Percentiles rank a stretch among this genome's conserved stretches.
Evolutionary conservation across 2,329 filamentous ascomycete species (phyloP).

Genomic region (Claviceps cyperi): DNA sequence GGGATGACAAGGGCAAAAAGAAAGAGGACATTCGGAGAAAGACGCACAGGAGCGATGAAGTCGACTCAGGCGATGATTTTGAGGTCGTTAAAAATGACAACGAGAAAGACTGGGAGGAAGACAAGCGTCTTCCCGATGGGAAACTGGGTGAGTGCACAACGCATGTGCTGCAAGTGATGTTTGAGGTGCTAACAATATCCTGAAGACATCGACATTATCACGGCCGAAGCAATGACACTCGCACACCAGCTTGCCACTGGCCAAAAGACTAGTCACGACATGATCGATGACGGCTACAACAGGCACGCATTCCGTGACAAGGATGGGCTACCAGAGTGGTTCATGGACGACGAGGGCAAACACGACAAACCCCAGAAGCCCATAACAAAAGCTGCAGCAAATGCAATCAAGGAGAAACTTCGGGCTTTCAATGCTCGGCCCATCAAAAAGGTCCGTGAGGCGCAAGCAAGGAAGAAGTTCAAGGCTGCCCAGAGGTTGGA

Average conservation of each 20-base stretch:
- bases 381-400: constrained; percentile 79
- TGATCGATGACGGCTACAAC: constrained; percentile 88
- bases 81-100: constrained; percentile 44
- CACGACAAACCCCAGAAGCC: constrained; percentile 79
- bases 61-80: constrained; percentile 35
- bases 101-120: constrained; percentile 51
- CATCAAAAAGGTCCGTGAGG: constrained; percentile 98
- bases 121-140: constrained; percentile 48
- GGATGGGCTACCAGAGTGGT: constrained; percentile 93
- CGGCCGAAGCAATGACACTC: constrained; percentile 96
- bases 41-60: constrained; percentile 10
- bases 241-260: constrained; percentile 85
- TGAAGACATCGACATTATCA: constrained; percentile 89
- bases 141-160: constrained; percentile 34
- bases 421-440: constrained; percentile 87
- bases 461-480: constrained; percentile 92
- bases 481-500: constrained; percentile 82
- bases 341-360: constrained; percentile 76
- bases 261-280: constrained; percentile 61
- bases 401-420: constrained; percentile 87
- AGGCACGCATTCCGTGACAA: constrained; percentile 80
- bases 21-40: constrained; percentile 12
- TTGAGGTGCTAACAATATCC: constrained; percentile 8
- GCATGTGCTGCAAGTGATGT: neutral
- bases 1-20: neutral